Conservation (phyloP, 257 asterid species). For the Gynochthodes officinalis region DNA sequence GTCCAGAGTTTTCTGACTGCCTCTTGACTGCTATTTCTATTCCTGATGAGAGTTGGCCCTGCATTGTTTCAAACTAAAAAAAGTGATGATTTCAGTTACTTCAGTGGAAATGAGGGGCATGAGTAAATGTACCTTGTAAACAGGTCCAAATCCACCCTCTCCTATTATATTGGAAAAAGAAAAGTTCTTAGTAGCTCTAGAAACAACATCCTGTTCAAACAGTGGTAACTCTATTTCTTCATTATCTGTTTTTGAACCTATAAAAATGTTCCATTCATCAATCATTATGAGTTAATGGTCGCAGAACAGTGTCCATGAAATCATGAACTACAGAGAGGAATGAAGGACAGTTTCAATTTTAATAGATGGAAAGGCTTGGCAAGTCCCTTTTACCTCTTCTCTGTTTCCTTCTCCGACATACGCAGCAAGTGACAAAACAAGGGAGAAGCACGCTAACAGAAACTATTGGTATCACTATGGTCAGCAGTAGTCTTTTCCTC, state of each 20-base stretch:
- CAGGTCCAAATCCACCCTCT: slow-evolving; percentile 50
- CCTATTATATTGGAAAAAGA: slow-evolving; percentile 33
- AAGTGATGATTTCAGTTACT: background rate
- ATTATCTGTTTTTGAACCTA: slow-evolving; percentile 6
- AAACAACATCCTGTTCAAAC: slow-evolving; percentile 22
- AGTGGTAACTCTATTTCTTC: slow-evolving; percentile 34
- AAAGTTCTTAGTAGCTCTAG: slow-evolving; percentile 37
- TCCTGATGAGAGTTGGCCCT: slow-evolving; percentile 34
- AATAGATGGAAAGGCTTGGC: background rate
- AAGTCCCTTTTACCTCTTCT: slow-evolving; percentile 9
- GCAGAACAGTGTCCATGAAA: background rate
- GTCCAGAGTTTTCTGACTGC: slow-evolving; percentile 34
- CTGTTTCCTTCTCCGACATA: slow-evolving; percentile 9
- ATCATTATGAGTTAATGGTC: background rate
- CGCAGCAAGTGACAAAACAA: slow-evolving; percentile 10
- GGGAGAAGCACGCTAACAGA: slow-evolving; percentile 4
- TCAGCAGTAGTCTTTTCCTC: background rate
- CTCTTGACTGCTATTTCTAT: slow-evolving; percentile 45
- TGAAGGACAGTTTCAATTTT: background rate
- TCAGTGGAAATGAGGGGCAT: background rate
- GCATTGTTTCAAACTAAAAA: background rate
- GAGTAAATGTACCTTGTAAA: slow-evolving; percentile 34
- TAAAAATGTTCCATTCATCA: background rate
- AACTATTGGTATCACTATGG: slow-evolving; percentile 6
- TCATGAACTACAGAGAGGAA: background rate